Base-by-base conservation (phyloP, 2,329 filamentous ascomycete genomes). In the Diaporthe eres region DNA sequence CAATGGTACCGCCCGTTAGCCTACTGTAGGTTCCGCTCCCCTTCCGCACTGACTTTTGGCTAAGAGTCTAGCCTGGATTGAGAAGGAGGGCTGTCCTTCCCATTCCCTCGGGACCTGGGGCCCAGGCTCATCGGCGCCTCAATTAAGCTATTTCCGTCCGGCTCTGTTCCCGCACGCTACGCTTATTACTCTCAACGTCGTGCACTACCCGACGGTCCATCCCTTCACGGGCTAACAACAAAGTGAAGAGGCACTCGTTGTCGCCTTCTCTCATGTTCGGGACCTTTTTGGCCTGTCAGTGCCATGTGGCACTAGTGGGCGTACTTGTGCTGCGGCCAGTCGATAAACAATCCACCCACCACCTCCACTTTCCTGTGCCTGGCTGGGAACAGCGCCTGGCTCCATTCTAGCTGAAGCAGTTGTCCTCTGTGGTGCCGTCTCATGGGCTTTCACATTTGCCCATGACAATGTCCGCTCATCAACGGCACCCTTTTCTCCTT, bases 1-100 rank as follows among this genome's bases (percentile, higher is more conserved):
- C 47, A 63, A 65, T 73, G 71, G 71, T 65, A 65, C 71, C 58
- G 58, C 12, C 71, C 71, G 71, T 73, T 73, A 63, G 47, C 65
- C 65, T 70, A 39, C 49, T 42, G 65, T 42, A 55, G 10, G 31
- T 65, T 73, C 71, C 71, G 71, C 71, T 53, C 47, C 51, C 58
- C n/a, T 55, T 73, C 71, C 71, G 71, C 71, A 73, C 58, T 72
- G 71, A 53, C 42, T 55, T 42, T 25, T 72, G 31, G 57, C 71
- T 39, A 55, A 31, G 47, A 15, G 47, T 28, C 71, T 60, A 49
- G 49, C 51, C 49, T 37, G 13, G 31, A 42, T 55, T 42, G 49
- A 70, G 65, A 70, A 70, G 44, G 58, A 55, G 49, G 58, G 58
- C 49, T 73, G 71, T 25, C 58, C 71, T 65, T 55, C 25, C 71